Conservation (phyloP, 192 early-diverging fungal species). For the Backusella psychrophila region DNA sequence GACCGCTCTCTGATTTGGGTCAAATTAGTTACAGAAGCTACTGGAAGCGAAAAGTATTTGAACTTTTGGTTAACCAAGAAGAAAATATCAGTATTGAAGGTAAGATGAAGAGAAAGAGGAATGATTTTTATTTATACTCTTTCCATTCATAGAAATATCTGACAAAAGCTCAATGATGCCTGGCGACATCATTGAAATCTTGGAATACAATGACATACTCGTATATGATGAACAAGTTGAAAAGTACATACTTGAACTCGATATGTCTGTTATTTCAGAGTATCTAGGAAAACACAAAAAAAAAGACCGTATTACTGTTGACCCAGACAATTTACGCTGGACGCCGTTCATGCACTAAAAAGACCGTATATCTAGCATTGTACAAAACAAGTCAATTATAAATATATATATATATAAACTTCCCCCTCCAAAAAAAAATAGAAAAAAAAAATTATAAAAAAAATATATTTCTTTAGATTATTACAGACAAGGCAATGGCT, state of each 20-base stretch:
- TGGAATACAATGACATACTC: slow-evolving; percentile 58
- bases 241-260: slow-evolving; percentile 40
- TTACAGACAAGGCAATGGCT: too few species aligned
- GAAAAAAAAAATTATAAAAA: too few species aligned
- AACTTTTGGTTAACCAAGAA: slow-evolving; percentile 53
- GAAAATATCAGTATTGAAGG: slow-evolving; percentile 53
- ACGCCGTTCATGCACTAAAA: slow-evolving; percentile 62
- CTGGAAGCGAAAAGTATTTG: slow-evolving; percentile 76
- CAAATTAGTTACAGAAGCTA: slow-evolving; percentile 84
- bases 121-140: background rate
- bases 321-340: slow-evolving; percentile 54
- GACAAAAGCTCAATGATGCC: slow-evolving; percentile 67
- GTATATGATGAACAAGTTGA: background rate
- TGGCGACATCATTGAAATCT: slow-evolving; percentile 79
- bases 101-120: background rate
- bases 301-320: slow-evolving; percentile 49
- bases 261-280: slow-evolving; percentile 40
- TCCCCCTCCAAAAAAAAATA: too few species aligned
- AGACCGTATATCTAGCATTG: background rate
- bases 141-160: slow-evolving; percentile 50
- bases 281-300: slow-evolving; percentile 46
- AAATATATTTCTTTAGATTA: too few species aligned
- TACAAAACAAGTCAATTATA: background rate
- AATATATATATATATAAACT: too few species aligned
- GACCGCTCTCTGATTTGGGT: slow-evolving; percentile 88